Percentiles rank a stretch among this genome's conserved stretches.
phyloP scores from a whole-genome alignment of 352 stramenopile species.

The Blastocystis sp. region DNA sequence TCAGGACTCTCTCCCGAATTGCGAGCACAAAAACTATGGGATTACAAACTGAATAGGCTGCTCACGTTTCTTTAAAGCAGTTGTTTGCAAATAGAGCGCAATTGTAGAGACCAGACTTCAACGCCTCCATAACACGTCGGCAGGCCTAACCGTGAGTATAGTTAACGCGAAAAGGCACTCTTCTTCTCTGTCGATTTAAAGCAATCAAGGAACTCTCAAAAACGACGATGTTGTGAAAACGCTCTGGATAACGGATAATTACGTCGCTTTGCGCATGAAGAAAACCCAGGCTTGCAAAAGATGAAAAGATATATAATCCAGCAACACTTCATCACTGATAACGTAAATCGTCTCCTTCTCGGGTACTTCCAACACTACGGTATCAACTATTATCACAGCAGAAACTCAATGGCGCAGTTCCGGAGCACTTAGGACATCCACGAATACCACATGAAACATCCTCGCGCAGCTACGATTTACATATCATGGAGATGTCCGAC shows the following conservation, averaged over 20 bases:
- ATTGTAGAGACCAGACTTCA: constrained; percentile 41
- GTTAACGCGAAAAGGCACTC: background rate
- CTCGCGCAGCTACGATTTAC: background rate
- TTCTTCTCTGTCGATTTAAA: background rate
- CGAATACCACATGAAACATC: constrained; percentile 26
- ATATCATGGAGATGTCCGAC: background rate
- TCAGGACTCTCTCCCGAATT: no score
- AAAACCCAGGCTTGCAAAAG: background rate
- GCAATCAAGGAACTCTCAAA: constrained; percentile 23
- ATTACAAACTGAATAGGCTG: no score
- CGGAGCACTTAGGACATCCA: constrained; percentile 42
- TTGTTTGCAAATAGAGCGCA: constrained; percentile 36
- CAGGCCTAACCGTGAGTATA: background rate
- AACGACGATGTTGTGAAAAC: constrained; percentile 42
- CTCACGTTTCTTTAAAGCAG: constrained; percentile 7
- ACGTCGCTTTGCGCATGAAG: constrained; percentile 22
- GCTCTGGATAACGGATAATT: constrained; percentile 12
- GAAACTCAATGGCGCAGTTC: constrained; percentile 6
- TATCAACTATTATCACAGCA: background rate
- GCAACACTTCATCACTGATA: background rate
- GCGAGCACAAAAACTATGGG: no score
- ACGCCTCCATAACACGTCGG: background rate
- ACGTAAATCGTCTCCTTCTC: background rate
- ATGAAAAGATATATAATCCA: constrained; percentile 45
- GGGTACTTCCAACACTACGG: constrained; percentile 5